phyloP scores from a whole-genome alignment of 257 asterid species.

The Solanum dulcamara region DNA sequence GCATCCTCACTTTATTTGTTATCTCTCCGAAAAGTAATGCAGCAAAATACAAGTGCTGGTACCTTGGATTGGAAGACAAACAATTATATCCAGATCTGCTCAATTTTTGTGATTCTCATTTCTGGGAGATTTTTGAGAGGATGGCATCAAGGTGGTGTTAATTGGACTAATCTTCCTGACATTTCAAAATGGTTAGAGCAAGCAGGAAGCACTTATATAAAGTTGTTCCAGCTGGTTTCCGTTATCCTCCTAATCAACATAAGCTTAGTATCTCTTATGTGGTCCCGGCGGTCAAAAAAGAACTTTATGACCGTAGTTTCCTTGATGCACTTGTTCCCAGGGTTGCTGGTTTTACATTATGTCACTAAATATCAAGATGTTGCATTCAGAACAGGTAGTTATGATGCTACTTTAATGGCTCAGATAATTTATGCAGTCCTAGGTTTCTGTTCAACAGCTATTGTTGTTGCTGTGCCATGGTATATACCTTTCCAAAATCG shows the following conservation, averaged over 20 bases:
- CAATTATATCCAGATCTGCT: slow-evolving; percentile 12
- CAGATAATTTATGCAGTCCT: slow-evolving; percentile 50
- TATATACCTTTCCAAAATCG: slow-evolving; percentile 30
- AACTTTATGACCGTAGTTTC: slow-evolving; percentile 15
- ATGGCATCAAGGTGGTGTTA: slow-evolving; percentile 99
- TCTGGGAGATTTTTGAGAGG: slow-evolving; percentile 79
- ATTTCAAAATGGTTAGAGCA: slow-evolving; percentile 65
- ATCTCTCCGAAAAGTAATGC: slow-evolving; percentile 52
- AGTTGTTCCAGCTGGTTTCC: slow-evolving; percentile 46
- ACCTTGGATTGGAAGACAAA: slow-evolving; percentile 2
- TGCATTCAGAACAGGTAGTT: slow-evolving; percentile 18
- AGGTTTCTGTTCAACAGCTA: slow-evolving; percentile 35
- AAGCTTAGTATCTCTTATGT: slow-evolving; percentile 22
- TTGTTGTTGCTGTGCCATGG: slow-evolving; percentile 55
- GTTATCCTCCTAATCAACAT: slow-evolving; percentile 29
- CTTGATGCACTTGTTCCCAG: slow-evolving; percentile 39
- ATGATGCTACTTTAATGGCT: slow-evolving; percentile 36
- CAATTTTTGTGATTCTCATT: slow-evolving; percentile 31
- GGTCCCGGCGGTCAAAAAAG: slow-evolving; percentile 19
- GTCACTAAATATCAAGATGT: slow-evolving; percentile 31
- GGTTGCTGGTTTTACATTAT: slow-evolving; percentile 36
- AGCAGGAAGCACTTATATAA: slow-evolving; percentile 35
- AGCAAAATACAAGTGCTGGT: slow-evolving; percentile 8
- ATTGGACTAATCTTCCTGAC: slow-evolving; percentile 83
- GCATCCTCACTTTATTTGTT: slow-evolving; percentile 51